These are phyloP conservation scores for Saturnispora saitoi DNA, from an alignment of 805 yeast species.

Conservation along the genomic window DNA sequence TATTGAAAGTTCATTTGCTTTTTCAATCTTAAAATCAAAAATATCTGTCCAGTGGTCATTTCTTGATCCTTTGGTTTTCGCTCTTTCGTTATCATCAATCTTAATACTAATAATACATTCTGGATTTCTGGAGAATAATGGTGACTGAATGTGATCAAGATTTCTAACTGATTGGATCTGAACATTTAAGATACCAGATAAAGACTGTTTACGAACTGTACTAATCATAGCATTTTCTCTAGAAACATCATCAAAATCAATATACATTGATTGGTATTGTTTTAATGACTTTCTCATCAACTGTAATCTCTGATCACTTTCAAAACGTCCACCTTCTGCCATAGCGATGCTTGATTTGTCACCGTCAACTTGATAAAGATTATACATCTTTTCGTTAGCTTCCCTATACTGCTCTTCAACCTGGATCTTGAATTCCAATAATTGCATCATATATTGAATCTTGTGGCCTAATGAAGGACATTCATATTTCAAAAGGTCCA, in stretches of 20 bases:
- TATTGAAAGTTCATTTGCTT: constrained; percentile 86
- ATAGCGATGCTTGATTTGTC: constrained; percentile 78
- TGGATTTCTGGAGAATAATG: constrained; percentile 67
- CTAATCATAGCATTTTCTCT: constrained; percentile 58
- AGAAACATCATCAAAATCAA: constrained; percentile 57
- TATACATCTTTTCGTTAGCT: constrained; percentile 84
- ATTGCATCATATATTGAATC: constrained; percentile 92
- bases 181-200: constrained; percentile 70
- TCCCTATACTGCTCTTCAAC: constrained; percentile 90
- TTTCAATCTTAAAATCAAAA: constrained; percentile 72
- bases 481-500: constrained; percentile 84
- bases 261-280: constrained; percentile 83
- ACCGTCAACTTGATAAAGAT: constrained; percentile 82
- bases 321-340: constrained; percentile 81
- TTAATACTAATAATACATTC: constrained; percentile 73
- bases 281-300: constrained; percentile 75
- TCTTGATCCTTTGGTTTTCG: constrained; percentile 65
- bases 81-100: constrained; percentile 81
- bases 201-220: constrained; percentile 72
- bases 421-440: constrained; percentile 84
- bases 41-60: constrained; percentile 79
- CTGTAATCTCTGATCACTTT: constrained; percentile 78
- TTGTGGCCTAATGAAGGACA: constrained; percentile 92
- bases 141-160: constrained; percentile 86
- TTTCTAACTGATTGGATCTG: constrained; percentile 74